A percentile compares a stretch with the other conserved stretches of the same genome.
These are phyloP conservation scores for Pseudogymnoascus destructans DNA, from an alignment of 2,329 filamentous ascomycete species.

Conservation along the genomic window DNA sequence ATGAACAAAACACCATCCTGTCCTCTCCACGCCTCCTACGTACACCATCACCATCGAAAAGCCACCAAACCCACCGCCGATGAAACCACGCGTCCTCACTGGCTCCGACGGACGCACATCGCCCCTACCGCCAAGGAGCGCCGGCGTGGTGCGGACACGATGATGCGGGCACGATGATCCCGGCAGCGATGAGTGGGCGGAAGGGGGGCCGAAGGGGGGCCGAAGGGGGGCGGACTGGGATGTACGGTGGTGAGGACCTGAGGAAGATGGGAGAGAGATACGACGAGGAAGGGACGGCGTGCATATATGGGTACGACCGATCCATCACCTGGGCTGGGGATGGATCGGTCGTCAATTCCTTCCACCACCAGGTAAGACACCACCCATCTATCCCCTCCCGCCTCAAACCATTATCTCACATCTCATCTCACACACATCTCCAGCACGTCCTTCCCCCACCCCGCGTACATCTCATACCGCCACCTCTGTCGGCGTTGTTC, in stretches of 20 bases:
- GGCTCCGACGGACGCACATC: neutral
- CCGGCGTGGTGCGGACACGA: neutral
- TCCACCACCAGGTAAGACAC: neutral
- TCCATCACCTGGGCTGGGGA: neutral
- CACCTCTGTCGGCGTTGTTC: too few species aligned
- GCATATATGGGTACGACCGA: neutral
- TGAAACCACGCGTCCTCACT: neutral
- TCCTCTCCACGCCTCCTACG: neutral
- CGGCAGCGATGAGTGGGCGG: neutral
- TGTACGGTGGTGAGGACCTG: neutral
- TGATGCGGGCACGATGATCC: neutral
- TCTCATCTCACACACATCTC: too few species aligned
- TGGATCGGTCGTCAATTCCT: neutral
- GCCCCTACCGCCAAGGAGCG: neutral
- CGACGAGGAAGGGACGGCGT: neutral
- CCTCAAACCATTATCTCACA: neutral
- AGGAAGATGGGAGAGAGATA: neutral
- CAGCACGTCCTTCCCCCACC: too few species aligned
- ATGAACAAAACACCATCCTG: neutral
- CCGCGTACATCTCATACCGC: too few species aligned
- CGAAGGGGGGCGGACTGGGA: neutral
- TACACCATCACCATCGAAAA: neutral
- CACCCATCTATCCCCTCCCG: neutral
- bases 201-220: neutral
- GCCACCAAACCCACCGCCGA: neutral